Conservation (phyloP, 78 protist genomes). For the Andalucia godoyi region DNA sequence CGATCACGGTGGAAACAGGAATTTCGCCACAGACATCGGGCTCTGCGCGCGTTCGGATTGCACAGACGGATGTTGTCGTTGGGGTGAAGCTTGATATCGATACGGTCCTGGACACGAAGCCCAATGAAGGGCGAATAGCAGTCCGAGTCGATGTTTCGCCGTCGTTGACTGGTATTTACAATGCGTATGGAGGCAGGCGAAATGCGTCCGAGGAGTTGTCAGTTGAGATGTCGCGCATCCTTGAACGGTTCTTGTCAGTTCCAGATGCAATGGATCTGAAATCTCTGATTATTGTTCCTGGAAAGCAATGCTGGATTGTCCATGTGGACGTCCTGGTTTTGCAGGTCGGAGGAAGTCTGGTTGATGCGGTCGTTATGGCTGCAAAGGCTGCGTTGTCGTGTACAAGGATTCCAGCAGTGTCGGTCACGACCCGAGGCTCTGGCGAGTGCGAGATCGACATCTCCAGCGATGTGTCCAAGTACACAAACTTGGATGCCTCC, state of each 20-base stretch:
- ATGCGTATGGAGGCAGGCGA: not conserved
- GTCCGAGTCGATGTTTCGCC: not conserved
- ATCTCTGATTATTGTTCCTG: slow-evolving; percentile 21
- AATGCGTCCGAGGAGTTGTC: no score
- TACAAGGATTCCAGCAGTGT: slow-evolving; percentile 36
- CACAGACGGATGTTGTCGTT: not conserved
- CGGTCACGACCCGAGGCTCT: slow-evolving; percentile 15
- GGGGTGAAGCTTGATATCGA: not conserved
- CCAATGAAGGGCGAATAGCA: not conserved
- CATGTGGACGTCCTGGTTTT: slow-evolving; percentile 50
- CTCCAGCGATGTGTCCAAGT: slow-evolving; percentile 19
- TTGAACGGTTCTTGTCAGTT: not conserved
- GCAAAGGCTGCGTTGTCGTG: slow-evolving; percentile 35
- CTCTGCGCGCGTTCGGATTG: not conserved
- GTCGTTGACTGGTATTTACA: not conserved
- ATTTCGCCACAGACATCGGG: not conserved
- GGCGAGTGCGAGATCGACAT: slow-evolving; percentile 32
- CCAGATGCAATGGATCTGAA: not conserved
- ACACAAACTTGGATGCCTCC: not conserved
- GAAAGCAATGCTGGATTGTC: slow-evolving; percentile 41
- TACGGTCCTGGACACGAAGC: not conserved
- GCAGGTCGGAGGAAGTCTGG: slow-evolving; percentile 45
- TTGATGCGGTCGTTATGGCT: slow-evolving; percentile 48
- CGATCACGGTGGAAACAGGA: not conserved
- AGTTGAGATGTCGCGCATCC: not conserved